Conservation (phyloP, 2,329 filamentous ascomycete genomes). For the Aspergillus transmontanensis region DNA sequence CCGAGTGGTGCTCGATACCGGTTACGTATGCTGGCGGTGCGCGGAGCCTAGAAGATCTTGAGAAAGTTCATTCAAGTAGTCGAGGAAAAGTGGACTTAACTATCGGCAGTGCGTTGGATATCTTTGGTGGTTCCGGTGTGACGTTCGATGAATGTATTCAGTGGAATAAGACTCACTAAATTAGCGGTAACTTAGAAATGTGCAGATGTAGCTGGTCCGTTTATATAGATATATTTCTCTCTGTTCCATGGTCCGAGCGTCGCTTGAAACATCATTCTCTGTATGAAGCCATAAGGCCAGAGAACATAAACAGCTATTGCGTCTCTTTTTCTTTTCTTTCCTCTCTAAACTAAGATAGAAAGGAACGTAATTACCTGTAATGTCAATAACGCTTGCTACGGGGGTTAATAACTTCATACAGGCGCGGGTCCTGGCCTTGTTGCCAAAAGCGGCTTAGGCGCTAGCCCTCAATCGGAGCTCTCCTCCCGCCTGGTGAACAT, state of each 20-base stretch:
- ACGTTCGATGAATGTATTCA: slow-evolving; percentile 84
- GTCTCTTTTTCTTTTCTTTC: too few species aligned
- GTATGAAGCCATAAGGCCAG: not conserved
- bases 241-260: not conserved
- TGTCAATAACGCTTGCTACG: too few species aligned
- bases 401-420: not conserved
- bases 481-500: slow-evolving; percentile 9
- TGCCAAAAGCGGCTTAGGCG: slow-evolving; percentile 21
- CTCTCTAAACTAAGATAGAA: too few species aligned
- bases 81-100: slow-evolving; percentile 84
- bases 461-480: slow-evolving; percentile 6
- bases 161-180: slow-evolving; percentile 68
- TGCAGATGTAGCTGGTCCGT: not conserved
- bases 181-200: not conserved
- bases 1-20: slow-evolving; percentile 86
- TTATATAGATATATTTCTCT: not conserved
- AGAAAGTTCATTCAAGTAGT: slow-evolving; percentile 78
- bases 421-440: not conserved
- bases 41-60: slow-evolving; percentile 76
- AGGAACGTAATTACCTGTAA: too few species aligned
- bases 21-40: slow-evolving; percentile 98
- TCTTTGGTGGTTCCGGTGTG: slow-evolving; percentile 87
- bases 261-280: not conserved
- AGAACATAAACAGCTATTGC: not conserved
- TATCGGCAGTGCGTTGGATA: slow-evolving; percentile 93